These are phyloP conservation scores for Xylaria sp. DNA, from an alignment of 2,329 filamentous ascomycete species.

Conservation along the genomic window DNA sequence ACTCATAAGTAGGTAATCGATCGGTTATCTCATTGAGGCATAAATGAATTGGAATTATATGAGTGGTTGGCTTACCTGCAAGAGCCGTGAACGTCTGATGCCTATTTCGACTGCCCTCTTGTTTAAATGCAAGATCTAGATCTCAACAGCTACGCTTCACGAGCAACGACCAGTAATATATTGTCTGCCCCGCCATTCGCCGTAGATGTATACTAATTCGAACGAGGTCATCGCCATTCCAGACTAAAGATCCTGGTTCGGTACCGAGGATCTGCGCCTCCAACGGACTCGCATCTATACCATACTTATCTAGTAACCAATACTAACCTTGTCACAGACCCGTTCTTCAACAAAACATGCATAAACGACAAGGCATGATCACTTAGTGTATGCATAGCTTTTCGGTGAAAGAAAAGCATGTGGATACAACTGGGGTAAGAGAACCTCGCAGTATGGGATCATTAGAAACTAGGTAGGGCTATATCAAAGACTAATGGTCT, in stretches of 20 bases:
- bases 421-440: background rate
- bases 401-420: background rate
- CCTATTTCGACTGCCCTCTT: background rate
- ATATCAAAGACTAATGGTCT: background rate
- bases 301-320: slow-evolving; percentile 1
- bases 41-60: too few relatives aligned
- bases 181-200: background rate
- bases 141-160: background rate
- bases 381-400: background rate
- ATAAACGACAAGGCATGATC: background rate
- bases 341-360: background rate
- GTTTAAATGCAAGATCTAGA: background rate
- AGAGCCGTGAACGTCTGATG: background rate
- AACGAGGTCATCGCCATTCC: background rate
- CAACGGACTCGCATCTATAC: background rate
- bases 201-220: background rate
- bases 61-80: background rate
- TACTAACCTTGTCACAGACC: background rate
- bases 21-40: background rate
- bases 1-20: background rate
- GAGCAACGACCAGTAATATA: too few relatives aligned
- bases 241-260: background rate
- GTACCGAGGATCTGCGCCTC: slow-evolving; percentile 13
- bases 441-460: background rate
- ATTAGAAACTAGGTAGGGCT: background rate